Evolutionary conservation across 768 basidiomycete species (phyloP), one percentile per base, ranked within the genome.

Genomic region (Mycena maculata): DNA sequence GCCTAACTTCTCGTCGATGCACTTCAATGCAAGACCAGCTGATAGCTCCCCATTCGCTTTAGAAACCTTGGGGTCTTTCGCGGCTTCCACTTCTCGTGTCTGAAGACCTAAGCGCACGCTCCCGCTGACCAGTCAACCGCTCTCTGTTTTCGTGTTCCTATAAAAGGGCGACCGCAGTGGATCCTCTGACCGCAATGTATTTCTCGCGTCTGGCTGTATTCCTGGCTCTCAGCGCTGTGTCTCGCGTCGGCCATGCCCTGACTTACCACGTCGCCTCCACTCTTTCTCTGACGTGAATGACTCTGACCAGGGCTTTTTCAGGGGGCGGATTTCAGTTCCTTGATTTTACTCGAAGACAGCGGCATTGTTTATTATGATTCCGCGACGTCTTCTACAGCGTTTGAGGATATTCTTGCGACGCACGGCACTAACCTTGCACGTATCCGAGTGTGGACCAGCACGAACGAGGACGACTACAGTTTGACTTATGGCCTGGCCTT

Each of bases 381-480:
- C 8, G 33, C 33, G 8, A 36, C 33, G 8, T 36, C 33, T 36
- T 36, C 33, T 36, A 6, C 33, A 13, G 33, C 74, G 65, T 84
- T 88, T 63, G 88, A 90, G 70, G 82, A 78, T 0, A 90, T 90
- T 59, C 77, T 89, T 9, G 75, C 76, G 13, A 81, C 81, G 50
- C 84, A 87, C 65, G 89, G 88, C 33, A 79, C 81, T 48, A 90
- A 89, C 67, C 77, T 88, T 9, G 88, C 86, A 11, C 84, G 89
- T 15, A 85, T 89, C 48, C 80, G 89, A 15, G 76, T 90, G 30
- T 90, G 89, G 89, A 89, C 88, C 0, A 85, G 87, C 66, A 86
- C 85, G n/a, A 81, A 81, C 65, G 80, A 81, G 54, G 72, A 79
- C 1, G 74, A 83, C 25, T 89, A 89, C 72, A 85, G 84, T 68